Evolutionary conservation across 140 eudicot genomes (phyloP), one percentile per base, ranked within the genome.

Genomic region (Erigeron philadelphicus): DNA sequence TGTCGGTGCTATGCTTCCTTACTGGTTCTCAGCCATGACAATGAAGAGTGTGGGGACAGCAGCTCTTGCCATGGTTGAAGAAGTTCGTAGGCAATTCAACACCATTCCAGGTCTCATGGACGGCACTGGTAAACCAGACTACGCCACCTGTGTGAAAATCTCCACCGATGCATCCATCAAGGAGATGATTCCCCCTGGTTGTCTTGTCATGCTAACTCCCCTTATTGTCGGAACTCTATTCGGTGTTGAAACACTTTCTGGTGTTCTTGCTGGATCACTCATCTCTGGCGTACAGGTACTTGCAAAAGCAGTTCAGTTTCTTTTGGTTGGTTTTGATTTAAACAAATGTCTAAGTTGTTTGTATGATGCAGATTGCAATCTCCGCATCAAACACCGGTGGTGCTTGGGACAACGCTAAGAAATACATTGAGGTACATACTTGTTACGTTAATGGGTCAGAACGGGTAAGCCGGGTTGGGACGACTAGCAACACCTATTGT

Each of bases 321-420:
- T 43, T 59, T 41, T 40, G 43, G 15, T 53, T 53, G 57, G 8
- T 46, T 59, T 59, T 75, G 53, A 57, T 25, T 55, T 16, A 31
- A 16, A 8, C 59, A 61, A 23, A 19, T 45, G 67, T 41, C 1
- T 61, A 70, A 60, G 55, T 11, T 59, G 15, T 61, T 67, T 16
- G 12, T 57, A 23, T 53, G 23, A 38, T 64, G 71, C 82, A 90
- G 97, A 83, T 90, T 68, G 90, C 95, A 31, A 85, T 90, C 79
- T 87, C 97, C 73, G 95, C 97, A 66, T 90, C 97, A 42, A 90
- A 87, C 88, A 84, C 97, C 13, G 97, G 97, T 72, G 97, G 95
- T 74, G 97, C 97, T 43, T 87, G 97, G 95, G 95, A 90, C 70
- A 90, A 87, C 63, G 97, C 90, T 23, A 90, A 85, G 93, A 90